Base-by-base conservation (phyloP, 2,329 filamentous ascomycete genomes). In the Stemphylium vesicarium region DNA sequence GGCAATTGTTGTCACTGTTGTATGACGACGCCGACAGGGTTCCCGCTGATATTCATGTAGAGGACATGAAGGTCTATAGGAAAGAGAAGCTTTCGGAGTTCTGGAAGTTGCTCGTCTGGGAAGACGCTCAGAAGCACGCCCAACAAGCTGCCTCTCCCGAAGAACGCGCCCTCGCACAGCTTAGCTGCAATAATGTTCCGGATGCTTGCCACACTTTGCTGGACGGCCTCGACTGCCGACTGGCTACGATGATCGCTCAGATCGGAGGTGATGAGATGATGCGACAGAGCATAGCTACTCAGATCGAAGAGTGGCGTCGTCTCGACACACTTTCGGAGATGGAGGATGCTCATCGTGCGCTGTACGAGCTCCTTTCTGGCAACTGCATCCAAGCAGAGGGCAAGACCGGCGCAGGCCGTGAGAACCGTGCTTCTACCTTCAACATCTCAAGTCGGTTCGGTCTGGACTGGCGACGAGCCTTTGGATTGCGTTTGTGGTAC, bases 401-500 rank as follows among this genome's bases (percentile, higher is more conserved):
- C 10, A 88, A 89, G 69, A 88, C 86, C 61, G 82, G 81, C 2
- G 87, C 85, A 6, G 85, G 90, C 1, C 78, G 88, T 8, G 95
- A 98, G 74, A 91, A 98, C 75, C 88, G 90, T 39, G 84, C 89
- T 35, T 84, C 88, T 12, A 88, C 88, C 0, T 96, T 99, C 70
- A 83, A 87, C 49, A 90, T 99, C 61, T 90, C 92, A 1, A 84
- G 90, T 66, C 88, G 88, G 41, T 99, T 97, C 72, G 86, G 86
- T 4, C 81, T 99, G 32, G 90, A 96, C 72, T 99, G 95, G 95
- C 88, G 91, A 73, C 93, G 96, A 70, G 88, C 93, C 0, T 96
- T 99, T 74, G 94, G 91, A 10, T 82, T 99, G 44, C 87, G 93
- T 38, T 81, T 99, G 1, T 98, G 92, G 90, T 99, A 96, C 73